phyloP scores from a whole-genome alignment of 306 rosid species.

The Pachyrhizus erosus region DNA sequence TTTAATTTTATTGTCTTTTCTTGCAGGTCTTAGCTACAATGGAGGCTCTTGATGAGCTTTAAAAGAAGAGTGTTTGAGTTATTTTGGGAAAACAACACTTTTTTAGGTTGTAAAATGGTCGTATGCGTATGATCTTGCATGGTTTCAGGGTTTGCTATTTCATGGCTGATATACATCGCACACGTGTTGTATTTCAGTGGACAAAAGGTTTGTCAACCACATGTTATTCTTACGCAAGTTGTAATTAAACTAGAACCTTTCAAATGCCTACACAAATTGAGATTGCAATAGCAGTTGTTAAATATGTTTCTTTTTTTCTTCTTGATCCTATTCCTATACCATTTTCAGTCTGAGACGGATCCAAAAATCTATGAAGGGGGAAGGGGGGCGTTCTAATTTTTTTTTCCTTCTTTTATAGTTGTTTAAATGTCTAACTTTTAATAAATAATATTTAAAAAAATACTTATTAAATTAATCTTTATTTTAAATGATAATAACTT shows the following conservation, averaged over 20 bases:
- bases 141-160: neutral
- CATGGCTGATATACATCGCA: neutral
- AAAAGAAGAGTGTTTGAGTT: neutral
- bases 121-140: neutral
- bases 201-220: neutral
- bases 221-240: neutral
- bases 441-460: no score
- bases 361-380: no score
- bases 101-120: neutral
- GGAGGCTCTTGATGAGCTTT: neutral
- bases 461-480: no score
- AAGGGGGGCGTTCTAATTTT: no score
- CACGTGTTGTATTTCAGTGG: neutral
- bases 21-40: neutral
- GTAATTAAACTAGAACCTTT: neutral
- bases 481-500: no score
- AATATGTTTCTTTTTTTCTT: neutral
- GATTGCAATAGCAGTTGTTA: neutral
- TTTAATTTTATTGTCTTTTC: neutral
- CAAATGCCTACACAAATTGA: neutral
- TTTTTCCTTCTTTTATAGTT: no score
- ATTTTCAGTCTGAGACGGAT: constrained; percentile 20
- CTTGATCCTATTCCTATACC: neutral
- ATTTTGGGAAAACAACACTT: neutral
- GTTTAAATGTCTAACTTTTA: no score